A percentile compares a stretch with the other conserved stretches of the same genome.
phyloP scores from a whole-genome alignment of 192 early-diverging fungal species.

The Phycomyces blakesleeanus region DNA sequence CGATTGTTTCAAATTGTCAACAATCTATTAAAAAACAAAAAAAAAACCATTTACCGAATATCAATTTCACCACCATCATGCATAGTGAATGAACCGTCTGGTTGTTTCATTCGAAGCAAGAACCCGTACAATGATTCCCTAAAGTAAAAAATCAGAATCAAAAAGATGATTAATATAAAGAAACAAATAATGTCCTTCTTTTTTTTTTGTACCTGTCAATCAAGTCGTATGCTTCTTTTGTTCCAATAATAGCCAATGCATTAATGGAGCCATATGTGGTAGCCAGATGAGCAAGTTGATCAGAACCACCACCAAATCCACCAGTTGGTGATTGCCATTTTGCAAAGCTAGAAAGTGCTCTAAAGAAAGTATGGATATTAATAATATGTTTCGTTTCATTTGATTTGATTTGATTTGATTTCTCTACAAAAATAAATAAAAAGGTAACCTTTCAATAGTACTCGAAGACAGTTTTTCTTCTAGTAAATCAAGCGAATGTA shows the following conservation, averaged over 20 bases:
- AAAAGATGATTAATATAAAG: neutral
- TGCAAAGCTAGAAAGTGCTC: constrained; percentile 57
- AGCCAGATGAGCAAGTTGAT: constrained; percentile 84
- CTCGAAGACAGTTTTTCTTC: constrained; percentile 47
- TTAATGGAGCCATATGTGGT: constrained; percentile 88
- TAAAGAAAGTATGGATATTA: constrained; percentile 9
- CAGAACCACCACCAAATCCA: constrained; percentile 85
- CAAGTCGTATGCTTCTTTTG: constrained; percentile 59
- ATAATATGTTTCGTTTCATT: neutral
- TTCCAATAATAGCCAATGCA: constrained; percentile 75
- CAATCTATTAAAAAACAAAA: no score
- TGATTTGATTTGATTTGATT: no score
- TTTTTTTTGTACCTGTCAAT: constrained; percentile 67
- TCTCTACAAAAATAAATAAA: no score
- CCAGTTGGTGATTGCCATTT: constrained; percentile 67
- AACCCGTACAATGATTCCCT: constrained; percentile 66
- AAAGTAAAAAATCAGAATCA: constrained; percentile 5
- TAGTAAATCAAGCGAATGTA: constrained; percentile 81
- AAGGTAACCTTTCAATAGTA: constrained; percentile 44
- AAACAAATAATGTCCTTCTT: neutral
- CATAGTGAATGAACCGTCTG: constrained; percentile 88
- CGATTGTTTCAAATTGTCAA: no score
- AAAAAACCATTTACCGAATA: constrained; percentile 51
- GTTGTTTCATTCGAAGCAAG: constrained; percentile 76
- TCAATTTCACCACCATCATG: constrained; percentile 92